A percentile compares a stretch with the other conserved stretches of the same genome.
phyloP scores from a whole-genome alignment of 352 stramenopile species.

The Elongisporangium undulatum region DNA sequence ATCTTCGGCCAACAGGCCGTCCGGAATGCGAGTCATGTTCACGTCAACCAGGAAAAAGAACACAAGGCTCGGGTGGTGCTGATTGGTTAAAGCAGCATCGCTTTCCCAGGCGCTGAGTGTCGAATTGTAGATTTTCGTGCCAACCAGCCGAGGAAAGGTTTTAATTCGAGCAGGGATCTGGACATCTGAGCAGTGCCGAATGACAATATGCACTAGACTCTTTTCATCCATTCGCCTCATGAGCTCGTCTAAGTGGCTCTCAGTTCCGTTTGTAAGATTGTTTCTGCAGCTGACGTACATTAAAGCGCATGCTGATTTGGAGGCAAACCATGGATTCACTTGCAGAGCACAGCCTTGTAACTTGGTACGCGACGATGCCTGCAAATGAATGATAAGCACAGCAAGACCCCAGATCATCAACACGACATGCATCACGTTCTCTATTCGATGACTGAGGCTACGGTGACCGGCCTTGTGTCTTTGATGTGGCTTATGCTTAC shows the following conservation, averaged over 20 bases:
- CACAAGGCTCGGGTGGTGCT: slow-evolving; percentile 20
- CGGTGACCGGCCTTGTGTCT: background rate
- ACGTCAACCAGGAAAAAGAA: slow-evolving; percentile 22
- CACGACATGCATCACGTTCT: too few relatives aligned
- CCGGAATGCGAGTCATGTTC: slow-evolving; percentile 21
- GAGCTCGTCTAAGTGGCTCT: slow-evolving; percentile 9
- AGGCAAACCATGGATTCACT: slow-evolving; percentile 22
- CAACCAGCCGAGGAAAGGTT: slow-evolving; percentile 17
- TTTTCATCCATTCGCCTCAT: slow-evolving; percentile 18
- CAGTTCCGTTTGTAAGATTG: slow-evolving; percentile 3
- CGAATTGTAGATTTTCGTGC: slow-evolving; percentile 38
- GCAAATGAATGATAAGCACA: slow-evolving; percentile 11
- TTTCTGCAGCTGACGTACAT: slow-evolving; percentile 18
- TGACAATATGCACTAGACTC: slow-evolving; percentile 11
- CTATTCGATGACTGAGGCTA: too few relatives aligned
- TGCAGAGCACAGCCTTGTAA: slow-evolving; percentile 16
- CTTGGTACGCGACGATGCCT: background rate
- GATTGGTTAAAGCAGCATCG: slow-evolving; percentile 17
- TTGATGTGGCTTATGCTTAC: too few relatives aligned
- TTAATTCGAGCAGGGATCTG: slow-evolving; percentile 19
- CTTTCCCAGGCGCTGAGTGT: slow-evolving; percentile 21
- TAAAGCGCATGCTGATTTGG: slow-evolving; percentile 17
- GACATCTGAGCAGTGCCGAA: slow-evolving; percentile 25
- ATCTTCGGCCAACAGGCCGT: slow-evolving; percentile 20
- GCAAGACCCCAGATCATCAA: too few relatives aligned